Base-by-base conservation (phyloP, 164 flowering plant species). In the Piper betle region DNA sequence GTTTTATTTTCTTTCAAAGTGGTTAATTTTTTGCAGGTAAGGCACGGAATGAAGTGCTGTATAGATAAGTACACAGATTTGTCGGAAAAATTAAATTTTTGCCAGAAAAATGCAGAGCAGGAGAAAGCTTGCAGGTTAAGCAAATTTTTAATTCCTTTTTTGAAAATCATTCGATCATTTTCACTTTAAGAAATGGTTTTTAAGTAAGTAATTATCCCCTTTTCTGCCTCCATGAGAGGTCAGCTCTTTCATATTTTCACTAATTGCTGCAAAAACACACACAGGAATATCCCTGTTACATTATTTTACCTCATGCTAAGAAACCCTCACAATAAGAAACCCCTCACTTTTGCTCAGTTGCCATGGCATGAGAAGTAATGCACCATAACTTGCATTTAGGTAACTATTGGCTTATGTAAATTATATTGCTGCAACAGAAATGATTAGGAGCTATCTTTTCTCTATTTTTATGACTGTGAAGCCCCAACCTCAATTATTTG, bases 91-190 rank as follows among this genome's bases (percentile, higher is more conserved):
- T 62, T 85, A 67, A 54, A 41, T 37, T 55, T 20, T 19, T 74
- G 67, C 2, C 85, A 80, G 64, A 77, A 80, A 71, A 71, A 70
- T 64, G 66, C 62, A 13, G 71, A 72, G 67, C 9, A 4, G 66
- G 77, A 82, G 68, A 80, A 60, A 39, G 67, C 64, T 46, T 69
- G 70, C 84, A 88, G 97, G 97, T 88, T 67, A 55, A 63, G 37
- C 4, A 25, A 10, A 6, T 19, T 19, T 19, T 11, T 41, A 20
- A 6, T 53, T 46, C 41, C 13, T 57, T 41, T 55, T 55, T 18
- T 55, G 19, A 37, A 1, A n/a, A 33, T 7, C n/a, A 25, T 8
- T 61, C n/a, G 37, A 54, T 54, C 12, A 3, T 10, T 46, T 46
- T 46, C 2, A 15, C 50, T 46, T 46, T 46, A 0, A 46, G 9